Evolutionary conservation across 179 eudicot genomes (phyloP), one percentile per base, ranked within the genome.

Genomic region (Silene noctiflora): DNA sequence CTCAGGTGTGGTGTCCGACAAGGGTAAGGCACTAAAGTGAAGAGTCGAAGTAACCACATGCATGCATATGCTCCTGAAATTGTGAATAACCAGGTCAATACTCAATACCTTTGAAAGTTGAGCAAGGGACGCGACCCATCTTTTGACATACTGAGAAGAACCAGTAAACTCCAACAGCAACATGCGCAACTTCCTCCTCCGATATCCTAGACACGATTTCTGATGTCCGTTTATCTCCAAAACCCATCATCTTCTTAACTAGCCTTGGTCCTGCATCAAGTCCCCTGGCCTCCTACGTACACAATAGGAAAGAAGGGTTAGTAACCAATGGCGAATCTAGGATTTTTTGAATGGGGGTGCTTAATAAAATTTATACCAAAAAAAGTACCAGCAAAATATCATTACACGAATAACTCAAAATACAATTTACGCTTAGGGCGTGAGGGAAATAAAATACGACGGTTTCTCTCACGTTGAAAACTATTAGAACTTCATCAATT

Each of bases 211-310:
- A 86, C 78, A 94, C 98, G 74, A 94, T 86, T 69, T 79, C 88
- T 19, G 98, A 89, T 67, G 97, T 90, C 74, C 87, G 81, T 58
- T 75, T 76, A 83, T 94, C 98, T 79, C 98, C 98, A 81, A 85
- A 92, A 21, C 98, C 94, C 35, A 88, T 69, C 81, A 94, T 63
- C 72, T 84, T 92, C 69, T 92, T 82, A 81, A 92, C 96, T 74
- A 94, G 91, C 48, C 96, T 84, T 33, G 98, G 98, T 69, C 98
- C 98, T 46, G 98, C 98, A 88, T 94, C 98, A 68, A 94, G 97
- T 67, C 97, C 98, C 69, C 98, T 88, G 48, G 98, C 98, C 82
- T 94, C 98, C 98, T 94, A 71, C 16, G 67, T 7, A 42, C 39
- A 61, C 46, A 66, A 60, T 24, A 71, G 9, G 17, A 70, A 70